These are phyloP conservation scores for Rutstroemia sp. DNA, from an alignment of 2,329 filamentous ascomycete species.

Conservation along the genomic window DNA sequence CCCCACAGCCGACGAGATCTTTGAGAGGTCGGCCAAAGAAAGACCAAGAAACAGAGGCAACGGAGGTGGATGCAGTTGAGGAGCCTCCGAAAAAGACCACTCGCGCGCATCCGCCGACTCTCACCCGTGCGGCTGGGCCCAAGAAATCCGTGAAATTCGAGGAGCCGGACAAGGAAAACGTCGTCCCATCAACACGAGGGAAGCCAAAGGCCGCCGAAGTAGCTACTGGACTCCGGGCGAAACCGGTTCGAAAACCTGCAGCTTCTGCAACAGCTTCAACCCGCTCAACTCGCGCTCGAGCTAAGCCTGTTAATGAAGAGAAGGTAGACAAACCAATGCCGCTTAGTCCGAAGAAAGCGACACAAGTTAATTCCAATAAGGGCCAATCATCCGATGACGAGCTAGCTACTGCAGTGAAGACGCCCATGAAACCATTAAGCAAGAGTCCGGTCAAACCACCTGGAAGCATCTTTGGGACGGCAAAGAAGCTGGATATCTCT, in stretches of 20 bases:
- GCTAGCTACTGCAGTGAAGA: slow-evolving; percentile 44
- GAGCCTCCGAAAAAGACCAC: slow-evolving; percentile 33
- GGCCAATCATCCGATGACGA: slow-evolving; percentile 52
- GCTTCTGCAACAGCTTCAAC: slow-evolving; percentile 22
- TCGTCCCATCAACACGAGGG: slow-evolving; percentile 37
- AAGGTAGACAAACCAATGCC: slow-evolving; percentile 39
- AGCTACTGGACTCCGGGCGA: slow-evolving; percentile 36
- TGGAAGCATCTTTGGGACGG: slow-evolving; percentile 25
- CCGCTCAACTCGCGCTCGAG: slow-evolving; percentile 25
- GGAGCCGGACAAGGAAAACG: slow-evolving; percentile 55
- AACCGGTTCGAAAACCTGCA: slow-evolving; percentile 42
- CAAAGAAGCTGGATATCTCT: slow-evolving; percentile 32
- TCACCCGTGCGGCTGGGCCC: slow-evolving; percentile 37
- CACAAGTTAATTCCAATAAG: slow-evolving; percentile 41
- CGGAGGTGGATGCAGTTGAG: slow-evolving; percentile 24
- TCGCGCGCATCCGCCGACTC: slow-evolving; percentile 31
- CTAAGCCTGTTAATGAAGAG: slow-evolving; percentile 27
- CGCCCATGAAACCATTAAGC: slow-evolving; percentile 44
- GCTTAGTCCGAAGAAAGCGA: slow-evolving; percentile 58
- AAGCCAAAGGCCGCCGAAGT: slow-evolving; percentile 31
- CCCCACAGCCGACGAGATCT: slow-evolving; percentile 15
- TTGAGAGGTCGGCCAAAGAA: slow-evolving; percentile 27
- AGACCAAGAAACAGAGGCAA: slow-evolving; percentile 17
- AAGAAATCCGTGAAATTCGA: slow-evolving; percentile 60
- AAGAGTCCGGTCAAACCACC: slow-evolving; percentile 49